phyloP scores from a whole-genome alignment of 169 alveolate species.

The Plasmodium malariae region DNA sequence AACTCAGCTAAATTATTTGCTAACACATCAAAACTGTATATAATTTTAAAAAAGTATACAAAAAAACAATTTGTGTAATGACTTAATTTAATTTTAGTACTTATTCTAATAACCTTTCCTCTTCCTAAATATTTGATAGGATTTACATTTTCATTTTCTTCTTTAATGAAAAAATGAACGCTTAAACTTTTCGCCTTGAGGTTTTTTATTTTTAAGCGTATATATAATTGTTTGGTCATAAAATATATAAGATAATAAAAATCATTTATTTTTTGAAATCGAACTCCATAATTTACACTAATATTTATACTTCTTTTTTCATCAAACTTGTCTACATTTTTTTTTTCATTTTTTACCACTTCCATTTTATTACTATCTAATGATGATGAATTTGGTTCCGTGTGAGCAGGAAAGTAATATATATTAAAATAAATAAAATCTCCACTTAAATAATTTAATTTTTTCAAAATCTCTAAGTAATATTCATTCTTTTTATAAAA shows the following conservation, averaged over 20 bases:
- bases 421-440: slow-evolving; percentile 44
- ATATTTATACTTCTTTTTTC: slow-evolving; percentile 46
- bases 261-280: slow-evolving; percentile 61
- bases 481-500: slow-evolving; percentile 41
- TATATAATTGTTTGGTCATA: slow-evolving; percentile 66
- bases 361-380: background rate
- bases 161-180: slow-evolving; percentile 41
- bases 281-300: slow-evolving; percentile 63
- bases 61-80: slow-evolving; percentile 53
- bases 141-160: slow-evolving; percentile 45
- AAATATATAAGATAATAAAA: slow-evolving; percentile 71
- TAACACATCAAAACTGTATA: slow-evolving; percentile 12
- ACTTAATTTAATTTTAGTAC: slow-evolving; percentile 36
- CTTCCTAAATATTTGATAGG: slow-evolving; percentile 45
- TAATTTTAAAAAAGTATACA: slow-evolving; percentile 60
- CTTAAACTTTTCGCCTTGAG: slow-evolving; percentile 37
- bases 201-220: slow-evolving; percentile 52
- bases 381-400: background rate
- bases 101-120: slow-evolving; percentile 40
- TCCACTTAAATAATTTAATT: slow-evolving; percentile 55
- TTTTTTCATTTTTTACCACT: background rate
- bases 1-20: slow-evolving; percentile 24
- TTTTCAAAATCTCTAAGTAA: slow-evolving; percentile 55
- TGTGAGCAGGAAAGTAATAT: slow-evolving; percentile 11
- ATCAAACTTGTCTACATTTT: background rate